A percentile compares a stretch with the other conserved stretches of the same genome.
Evolutionary conservation across 2,329 filamentous ascomycete genomes (phyloP).

Genomic region (Aspergillus melleus): DNA sequence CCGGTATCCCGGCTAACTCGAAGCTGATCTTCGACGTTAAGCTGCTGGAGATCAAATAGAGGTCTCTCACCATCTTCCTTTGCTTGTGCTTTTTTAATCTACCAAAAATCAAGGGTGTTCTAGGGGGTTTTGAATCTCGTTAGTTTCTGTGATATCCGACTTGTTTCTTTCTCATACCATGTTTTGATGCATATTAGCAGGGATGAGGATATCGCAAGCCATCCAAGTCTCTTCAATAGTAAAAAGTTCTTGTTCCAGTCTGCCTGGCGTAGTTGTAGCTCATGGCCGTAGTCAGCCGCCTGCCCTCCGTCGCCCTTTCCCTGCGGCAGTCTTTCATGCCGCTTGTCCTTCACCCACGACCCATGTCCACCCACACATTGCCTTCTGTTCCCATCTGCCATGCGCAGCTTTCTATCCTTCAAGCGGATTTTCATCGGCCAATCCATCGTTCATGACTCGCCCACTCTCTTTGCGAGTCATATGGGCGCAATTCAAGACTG

Average conservation of each 20-base stretch:
- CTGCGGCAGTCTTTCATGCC: neutral
- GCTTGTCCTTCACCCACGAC: neutral
- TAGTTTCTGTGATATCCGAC: constrained; percentile 34
- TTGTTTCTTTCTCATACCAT: constrained; percentile 34
- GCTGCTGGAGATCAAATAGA: constrained; percentile 78
- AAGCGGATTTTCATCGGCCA: neutral
- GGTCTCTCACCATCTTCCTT: constrained; percentile 12
- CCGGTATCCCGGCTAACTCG: constrained; percentile 89
- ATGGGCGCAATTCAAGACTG: neutral
- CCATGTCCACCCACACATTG: neutral
- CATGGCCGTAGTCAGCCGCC: neutral
- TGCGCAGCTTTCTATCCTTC: neutral
- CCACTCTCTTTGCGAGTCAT: neutral
- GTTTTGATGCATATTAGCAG: constrained; percentile 28
- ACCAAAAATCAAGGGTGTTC: constrained; percentile 18
- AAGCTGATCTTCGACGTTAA: constrained; percentile 90
- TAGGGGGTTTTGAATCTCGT: constrained; percentile 29
- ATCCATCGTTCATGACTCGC: neutral
- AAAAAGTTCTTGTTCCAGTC: neutral
- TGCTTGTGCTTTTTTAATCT: constrained; percentile 9
- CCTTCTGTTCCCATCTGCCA: neutral
- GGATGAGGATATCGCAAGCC: constrained; percentile 36
- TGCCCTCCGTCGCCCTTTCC: neutral
- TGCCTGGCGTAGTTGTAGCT: neutral
- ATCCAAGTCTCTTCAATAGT: constrained; percentile 13